These are phyloP conservation scores for Tardiomyces blankii DNA, from an alignment of 1,139 yeast genomes.

Conservation along the genomic window DNA sequence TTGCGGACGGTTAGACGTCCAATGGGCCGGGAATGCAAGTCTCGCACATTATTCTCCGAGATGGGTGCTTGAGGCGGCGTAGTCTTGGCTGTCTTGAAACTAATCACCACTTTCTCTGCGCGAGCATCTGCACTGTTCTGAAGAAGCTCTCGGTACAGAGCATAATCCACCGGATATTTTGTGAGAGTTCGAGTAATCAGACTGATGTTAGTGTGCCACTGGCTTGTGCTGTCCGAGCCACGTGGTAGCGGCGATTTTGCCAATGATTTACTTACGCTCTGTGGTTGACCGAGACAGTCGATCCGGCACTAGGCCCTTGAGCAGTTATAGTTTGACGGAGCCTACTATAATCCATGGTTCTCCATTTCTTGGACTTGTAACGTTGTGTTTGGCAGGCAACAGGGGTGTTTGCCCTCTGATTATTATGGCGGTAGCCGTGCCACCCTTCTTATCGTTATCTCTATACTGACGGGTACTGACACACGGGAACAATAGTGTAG, in stretches of 20 bases:
- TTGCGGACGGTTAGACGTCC: conserved; percentile 24
- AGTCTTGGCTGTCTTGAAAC: conserved; percentile 14
- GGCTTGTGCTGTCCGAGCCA: too few species aligned
- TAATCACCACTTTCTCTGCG: conserved; percentile 26
- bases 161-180: conserved; percentile 33
- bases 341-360: conserved; percentile 17
- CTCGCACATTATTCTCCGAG: conserved; percentile 10
- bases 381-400: too few species aligned
- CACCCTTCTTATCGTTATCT: too few species aligned
- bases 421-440: background rate
- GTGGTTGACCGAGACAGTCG: conserved; percentile 29
- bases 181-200: conserved; percentile 31
- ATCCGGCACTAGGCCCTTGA: conserved; percentile 1
- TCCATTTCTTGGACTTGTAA: too few species aligned
- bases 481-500: too few species aligned
- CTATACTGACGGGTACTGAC: too few species aligned
- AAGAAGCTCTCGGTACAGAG: conserved; percentile 29
- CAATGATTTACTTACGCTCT: conserved; percentile 22
- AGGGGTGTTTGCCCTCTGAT: too few species aligned
- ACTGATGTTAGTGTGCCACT: conserved; percentile 6
- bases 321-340: conserved; percentile 5
- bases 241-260: background rate
- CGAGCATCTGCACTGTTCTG: conserved; percentile 34
- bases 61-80: conserved; percentile 1
- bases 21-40: conserved; percentile 20